Base-by-base conservation (phyloP, 2,329 filamentous ascomycete species). In the Fusarium sp. region DNA sequence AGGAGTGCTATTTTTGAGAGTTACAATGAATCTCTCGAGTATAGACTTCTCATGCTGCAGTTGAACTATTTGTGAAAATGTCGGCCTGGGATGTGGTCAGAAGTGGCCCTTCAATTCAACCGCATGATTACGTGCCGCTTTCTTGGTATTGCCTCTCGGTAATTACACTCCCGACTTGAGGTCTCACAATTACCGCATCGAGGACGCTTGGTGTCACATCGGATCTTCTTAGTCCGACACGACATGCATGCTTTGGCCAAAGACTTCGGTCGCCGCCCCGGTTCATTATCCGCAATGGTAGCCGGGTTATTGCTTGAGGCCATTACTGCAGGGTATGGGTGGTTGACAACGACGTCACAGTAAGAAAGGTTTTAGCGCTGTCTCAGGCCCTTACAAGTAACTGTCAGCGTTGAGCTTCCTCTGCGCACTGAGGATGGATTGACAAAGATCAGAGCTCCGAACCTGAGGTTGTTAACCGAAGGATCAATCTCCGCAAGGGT, bases 181-280 rank as follows among this genome's bases (percentile, higher is more conserved):
- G 3, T 55, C 7, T 3, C 21, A 24, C 58, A 61, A 38, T 54
- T 55, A 6, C 47, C n/a, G 11, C 58, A 61, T n/a, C 17, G 23
- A 6, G 58, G 58, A 5, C 42, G 42, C 14, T 17, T 14, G 17
- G 56, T 42, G 12, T 61, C 34, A 7, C 58, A 61, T 1, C 56
- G 58, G 47, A 61, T n/a, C 40, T 61, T 61, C 28, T 54, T 61
- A 6, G 28, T 32, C 56, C 58, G 58, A 42, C 58, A 61, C 1
- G 40, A 47, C 5, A 19, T 12, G 12, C 58, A 61, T 9, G 58
- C 58, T 9, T 38, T 61, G n/a, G 56, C 58, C 2, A 61, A 17
- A 3, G 58, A 61, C 6, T 43, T 61, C 4, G 58, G 58, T 7
- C 28, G 47, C 17, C 46, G 34, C 6, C 38, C n/a, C 2, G 19